Percentiles rank a stretch among this genome's conserved stretches.
phyloP scores from a whole-genome alignment of 805 yeast genomes.

The Saturnispora halmiae region DNA sequence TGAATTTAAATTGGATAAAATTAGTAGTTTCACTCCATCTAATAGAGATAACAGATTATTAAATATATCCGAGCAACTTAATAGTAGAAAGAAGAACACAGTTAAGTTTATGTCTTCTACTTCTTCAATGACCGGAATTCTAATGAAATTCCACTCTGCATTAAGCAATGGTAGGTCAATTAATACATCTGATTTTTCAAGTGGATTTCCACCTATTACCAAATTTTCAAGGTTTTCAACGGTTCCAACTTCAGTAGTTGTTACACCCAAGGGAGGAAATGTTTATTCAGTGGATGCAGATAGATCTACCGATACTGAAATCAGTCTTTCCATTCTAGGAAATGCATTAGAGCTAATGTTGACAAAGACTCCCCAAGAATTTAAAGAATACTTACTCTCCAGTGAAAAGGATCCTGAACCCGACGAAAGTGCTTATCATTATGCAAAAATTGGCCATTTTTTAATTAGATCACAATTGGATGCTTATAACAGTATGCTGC shows the following conservation, averaged over 20 bases:
- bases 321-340: conserved; percentile 66
- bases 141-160: conserved; percentile 66
- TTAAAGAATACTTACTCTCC: conserved; percentile 29
- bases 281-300: conserved; percentile 65
- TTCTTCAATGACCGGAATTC: conserved; percentile 71
- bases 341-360: conserved; percentile 69
- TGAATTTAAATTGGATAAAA: conserved; percentile 53
- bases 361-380: conserved; percentile 49
- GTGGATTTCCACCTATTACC: conserved; percentile 31
- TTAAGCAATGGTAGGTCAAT: conserved; percentile 53
- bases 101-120: conserved; percentile 66
- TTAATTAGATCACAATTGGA: conserved; percentile 87
- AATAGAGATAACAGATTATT: conserved; percentile 52
- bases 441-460: conserved; percentile 58
- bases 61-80: conserved; percentile 32
- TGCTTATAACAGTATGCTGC: conserved; percentile 64
- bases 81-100: conserved; percentile 9
- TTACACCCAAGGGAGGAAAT: conserved; percentile 33
- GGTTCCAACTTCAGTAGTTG: conserved; percentile 48
- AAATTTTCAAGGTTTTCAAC: conserved; percentile 36
- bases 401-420: conserved; percentile 7
- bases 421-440: conserved; percentile 45
- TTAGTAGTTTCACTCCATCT: conserved; percentile 53
- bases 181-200: conserved; percentile 38
- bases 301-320: conserved; percentile 55